phyloP scores from a whole-genome alignment of 1,284 basidiomycete genomes.

The Pseudozyma sp. region DNA sequence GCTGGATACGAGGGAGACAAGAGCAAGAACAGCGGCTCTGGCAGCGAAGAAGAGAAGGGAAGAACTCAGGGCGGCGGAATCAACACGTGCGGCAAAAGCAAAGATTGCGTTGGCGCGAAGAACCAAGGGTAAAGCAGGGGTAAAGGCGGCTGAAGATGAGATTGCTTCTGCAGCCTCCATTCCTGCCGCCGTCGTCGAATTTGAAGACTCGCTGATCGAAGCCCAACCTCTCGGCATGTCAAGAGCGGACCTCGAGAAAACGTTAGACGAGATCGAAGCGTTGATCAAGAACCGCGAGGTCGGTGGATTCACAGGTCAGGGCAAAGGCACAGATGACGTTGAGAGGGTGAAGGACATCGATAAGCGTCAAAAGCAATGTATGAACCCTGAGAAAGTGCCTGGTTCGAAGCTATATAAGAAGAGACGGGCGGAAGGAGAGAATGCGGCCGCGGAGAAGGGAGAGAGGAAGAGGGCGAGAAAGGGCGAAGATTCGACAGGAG shows the following conservation, averaged over 20 bases:
- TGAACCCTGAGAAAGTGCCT: constrained; percentile 32
- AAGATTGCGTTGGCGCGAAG: constrained; percentile 25
- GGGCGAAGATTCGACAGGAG: background rate
- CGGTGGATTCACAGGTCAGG: constrained; percentile 29
- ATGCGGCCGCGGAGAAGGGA: background rate
- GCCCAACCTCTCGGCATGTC: constrained; percentile 69
- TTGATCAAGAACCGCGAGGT: constrained; percentile 21
- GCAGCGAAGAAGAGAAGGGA: constrained; percentile 15
- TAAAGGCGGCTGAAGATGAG: constrained; percentile 39
- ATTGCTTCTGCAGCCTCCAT: constrained; percentile 9
- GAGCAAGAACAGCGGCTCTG: constrained; percentile 4
- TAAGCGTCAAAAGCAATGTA: constrained; percentile 39
- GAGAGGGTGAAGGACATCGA: constrained; percentile 58
- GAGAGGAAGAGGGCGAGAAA: constrained; percentile 20
- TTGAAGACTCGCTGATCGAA: constrained; percentile 32
- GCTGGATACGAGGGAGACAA: constrained; percentile 66
- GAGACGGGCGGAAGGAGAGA: constrained; percentile 14
- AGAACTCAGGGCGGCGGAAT: constrained; percentile 22
- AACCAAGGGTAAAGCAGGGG: constrained; percentile 33
- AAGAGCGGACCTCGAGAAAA: constrained; percentile 76
- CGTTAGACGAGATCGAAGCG: constrained; percentile 71
- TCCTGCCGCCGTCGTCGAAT: constrained; percentile 5
- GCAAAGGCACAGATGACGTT: constrained; percentile 36
- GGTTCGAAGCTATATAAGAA: constrained; percentile 19
- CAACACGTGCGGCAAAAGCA: constrained; percentile 14